These are phyloP conservation scores for Phanerodontia chrysosporium DNA, from an alignment of 768 basidiomycete species.

Conservation along the genomic window DNA sequence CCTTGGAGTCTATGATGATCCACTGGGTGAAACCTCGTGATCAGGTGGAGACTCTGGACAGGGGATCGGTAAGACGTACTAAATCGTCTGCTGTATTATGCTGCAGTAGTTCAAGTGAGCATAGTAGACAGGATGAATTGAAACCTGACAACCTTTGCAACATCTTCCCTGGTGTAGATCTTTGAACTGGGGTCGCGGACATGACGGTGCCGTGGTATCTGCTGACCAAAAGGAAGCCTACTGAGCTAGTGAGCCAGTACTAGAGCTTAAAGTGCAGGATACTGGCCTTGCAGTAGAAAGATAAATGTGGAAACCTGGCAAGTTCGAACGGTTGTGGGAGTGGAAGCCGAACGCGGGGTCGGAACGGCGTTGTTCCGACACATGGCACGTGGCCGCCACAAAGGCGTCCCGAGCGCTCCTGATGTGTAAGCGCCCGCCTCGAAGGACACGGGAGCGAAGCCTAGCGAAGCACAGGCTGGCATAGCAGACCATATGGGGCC, in stretches of 20 bases:
- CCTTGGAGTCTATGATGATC: constrained; percentile 74
- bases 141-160: constrained; percentile 50
- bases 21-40: constrained; percentile 43
- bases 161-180: constrained; percentile 52
- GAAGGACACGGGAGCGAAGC: no score
- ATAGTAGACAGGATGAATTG: not conserved
- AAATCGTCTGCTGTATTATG: constrained; percentile 12
- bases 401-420: not conserved
- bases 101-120: not conserved
- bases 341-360: no score
- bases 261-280: no score
- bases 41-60: not conserved
- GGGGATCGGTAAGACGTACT: not conserved
- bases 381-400: not conserved
- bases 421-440: no score
- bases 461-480: no score
- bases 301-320: no score
- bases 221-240: no score
- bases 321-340: no score
- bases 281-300: no score
- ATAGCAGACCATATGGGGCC: no score
- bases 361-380: no score
- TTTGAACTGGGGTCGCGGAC: not conserved
- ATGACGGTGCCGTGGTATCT: not conserved
- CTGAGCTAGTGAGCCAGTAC: no score